Percentiles rank a stretch among this genome's conserved stretches.
Evolutionary conservation across 2,329 filamentous ascomycete genomes (phyloP).

Genomic region (Corynespora cassiicola): DNA sequence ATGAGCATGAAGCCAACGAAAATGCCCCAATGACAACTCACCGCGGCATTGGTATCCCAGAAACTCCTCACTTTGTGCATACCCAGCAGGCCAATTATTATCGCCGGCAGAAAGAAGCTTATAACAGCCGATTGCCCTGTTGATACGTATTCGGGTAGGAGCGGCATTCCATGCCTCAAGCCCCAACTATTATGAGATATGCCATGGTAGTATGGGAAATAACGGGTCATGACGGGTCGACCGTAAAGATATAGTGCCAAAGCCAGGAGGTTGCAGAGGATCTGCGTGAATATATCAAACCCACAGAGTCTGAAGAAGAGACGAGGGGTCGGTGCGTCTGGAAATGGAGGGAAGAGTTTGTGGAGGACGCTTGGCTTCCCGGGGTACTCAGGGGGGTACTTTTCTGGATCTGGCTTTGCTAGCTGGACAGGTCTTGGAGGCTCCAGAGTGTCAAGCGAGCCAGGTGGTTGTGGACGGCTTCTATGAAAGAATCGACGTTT

Average conservation of each 20-base stretch:
- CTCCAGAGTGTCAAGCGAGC: too few relatives aligned
- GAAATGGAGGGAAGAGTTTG: too few relatives aligned
- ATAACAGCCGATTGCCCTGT: constrained; percentile 71
- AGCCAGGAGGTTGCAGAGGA: constrained; percentile 64
- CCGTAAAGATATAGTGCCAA: constrained; percentile 37
- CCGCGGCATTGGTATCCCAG: constrained; percentile 65
- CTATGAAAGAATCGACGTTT: too few relatives aligned
- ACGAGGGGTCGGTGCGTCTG: constrained; percentile 1
- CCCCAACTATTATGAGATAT: constrained; percentile 42
- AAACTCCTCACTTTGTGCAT: constrained; percentile 58
- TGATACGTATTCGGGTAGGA: constrained; percentile 72
- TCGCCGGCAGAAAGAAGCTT: constrained; percentile 67
- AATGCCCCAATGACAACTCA: constrained; percentile 17
- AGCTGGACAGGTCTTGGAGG: too few relatives aligned
- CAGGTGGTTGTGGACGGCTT: too few relatives aligned
- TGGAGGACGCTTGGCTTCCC: too few relatives aligned
- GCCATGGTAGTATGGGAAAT: constrained; percentile 53
- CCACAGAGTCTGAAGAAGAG: constrained; percentile 45
- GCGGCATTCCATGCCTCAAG: constrained; percentile 66
- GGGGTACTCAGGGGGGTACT: too few relatives aligned
- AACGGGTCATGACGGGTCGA: constrained; percentile 65
- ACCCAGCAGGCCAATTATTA: constrained; percentile 68
- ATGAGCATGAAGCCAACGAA: constrained; percentile 1
- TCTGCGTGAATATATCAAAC: constrained; percentile 71
- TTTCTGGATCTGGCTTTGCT: too few relatives aligned